Conservation (phyloP, 257 asterid genomes). For the Nicotiana tomentosiformis region DNA sequence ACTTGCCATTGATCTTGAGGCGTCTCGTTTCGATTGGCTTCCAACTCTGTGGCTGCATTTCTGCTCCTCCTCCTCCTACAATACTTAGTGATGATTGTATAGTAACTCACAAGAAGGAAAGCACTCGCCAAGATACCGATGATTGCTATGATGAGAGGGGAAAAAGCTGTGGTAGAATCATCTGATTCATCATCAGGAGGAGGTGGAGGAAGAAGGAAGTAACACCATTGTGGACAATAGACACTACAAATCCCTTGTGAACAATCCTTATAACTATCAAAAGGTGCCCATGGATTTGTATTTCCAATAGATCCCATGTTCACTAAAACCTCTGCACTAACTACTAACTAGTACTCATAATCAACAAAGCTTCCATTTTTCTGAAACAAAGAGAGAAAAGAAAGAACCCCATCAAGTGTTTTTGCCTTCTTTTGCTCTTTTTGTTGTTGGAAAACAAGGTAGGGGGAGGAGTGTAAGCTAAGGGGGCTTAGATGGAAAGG, state of each 20-base stretch:
- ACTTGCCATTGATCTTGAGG: slow-evolving; percentile 39
- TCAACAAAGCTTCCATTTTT: slow-evolving; percentile 2
- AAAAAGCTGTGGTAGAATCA: slow-evolving; percentile 36
- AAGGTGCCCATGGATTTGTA: slow-evolving; percentile 53
- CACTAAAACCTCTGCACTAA: background rate
- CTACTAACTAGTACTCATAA: background rate
- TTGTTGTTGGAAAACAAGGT: background rate
- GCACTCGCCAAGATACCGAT: slow-evolving; percentile 59
- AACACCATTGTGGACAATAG: slow-evolving; percentile 84
- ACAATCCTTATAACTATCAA: slow-evolving; percentile 52
- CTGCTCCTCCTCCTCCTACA: slow-evolving; percentile 37
- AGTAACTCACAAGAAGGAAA: slow-evolving; percentile 60
- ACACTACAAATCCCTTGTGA: slow-evolving; percentile 72
- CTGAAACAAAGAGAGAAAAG: background rate
- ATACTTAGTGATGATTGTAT: slow-evolving; percentile 54
- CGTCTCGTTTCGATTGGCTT: slow-evolving; percentile 21
- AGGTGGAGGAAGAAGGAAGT: slow-evolving; percentile 72
- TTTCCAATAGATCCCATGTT: slow-evolving; percentile 50
- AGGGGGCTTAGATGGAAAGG: slow-evolving; percentile 47
- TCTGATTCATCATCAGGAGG: slow-evolving; percentile 36
- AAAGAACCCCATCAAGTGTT: slow-evolving; percentile 4
- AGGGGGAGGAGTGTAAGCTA: slow-evolving; percentile 12
- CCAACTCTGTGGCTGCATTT: slow-evolving; percentile 10
- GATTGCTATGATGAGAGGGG: slow-evolving; percentile 66
- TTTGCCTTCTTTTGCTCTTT: background rate